Base-by-base conservation (phyloP, 2,329 filamentous ascomycete species). In the Elsinoe fawcettii region DNA sequence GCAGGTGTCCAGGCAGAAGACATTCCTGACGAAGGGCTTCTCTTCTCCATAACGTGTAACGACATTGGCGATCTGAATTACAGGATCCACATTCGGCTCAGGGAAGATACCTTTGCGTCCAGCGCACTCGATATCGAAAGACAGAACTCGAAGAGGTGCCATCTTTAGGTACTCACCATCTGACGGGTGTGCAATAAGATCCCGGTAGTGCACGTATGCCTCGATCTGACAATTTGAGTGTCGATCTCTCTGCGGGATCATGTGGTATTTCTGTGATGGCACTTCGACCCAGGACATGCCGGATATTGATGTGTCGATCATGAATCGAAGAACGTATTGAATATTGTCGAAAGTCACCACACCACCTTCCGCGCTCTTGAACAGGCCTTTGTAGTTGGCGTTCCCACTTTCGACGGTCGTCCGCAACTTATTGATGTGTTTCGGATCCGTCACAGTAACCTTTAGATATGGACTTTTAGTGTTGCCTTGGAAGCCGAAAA, bases 211-310 rank as follows among this genome's bases (percentile, higher is more conserved):
- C 57, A 95, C 82, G 63, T 85, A 80, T 11, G 92, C 93, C 73
- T 99, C 93, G 62, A 99, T 95, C 72, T 99, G 93, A 70, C 93
- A 97, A 66, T 90, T 96, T 1, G 92, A 97, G 62, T 96, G 87
- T 60, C 84, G 81, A 59, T 86, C 79, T 57, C 80, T 72, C 11
- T 81, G 73, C 1, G 82, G 75, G 16, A 96, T 77, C 54, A 95
- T 75, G 56, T 79, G 78, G 73, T 92, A 96, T 61, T 85, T 84
- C 27, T 78, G 79, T 2, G 86, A 80, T 20, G 88, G 86, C 16
- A 86, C 88, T 71, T 96, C 90, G 0, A 97, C 90, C 93, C 93
- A 99, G 1, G 90, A 92, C 93, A 99, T 99, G 62, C 93, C 93
- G 58, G 87, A 81, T 44, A 99, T 86, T 81, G 89, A 58, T 5